A percentile compares a stretch with the other conserved stretches of the same genome.
Conservation (phyloP, 2,329 filamentous ascomycete genomes). For the Lecanicillium sp. region DNA sequence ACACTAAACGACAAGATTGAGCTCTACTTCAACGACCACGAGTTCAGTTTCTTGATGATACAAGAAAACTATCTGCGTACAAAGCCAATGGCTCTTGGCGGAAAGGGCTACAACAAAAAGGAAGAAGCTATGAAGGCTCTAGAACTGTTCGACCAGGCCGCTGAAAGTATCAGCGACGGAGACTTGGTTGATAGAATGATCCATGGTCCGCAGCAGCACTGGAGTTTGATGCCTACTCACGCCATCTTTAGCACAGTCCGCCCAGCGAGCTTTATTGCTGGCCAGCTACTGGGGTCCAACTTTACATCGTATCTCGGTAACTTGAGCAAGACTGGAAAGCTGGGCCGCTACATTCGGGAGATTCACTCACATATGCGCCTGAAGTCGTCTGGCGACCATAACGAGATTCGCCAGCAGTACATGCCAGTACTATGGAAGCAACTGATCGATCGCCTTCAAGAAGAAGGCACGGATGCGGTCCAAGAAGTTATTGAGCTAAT, state of each 20-base stretch:
- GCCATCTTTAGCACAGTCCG: constrained; percentile 92
- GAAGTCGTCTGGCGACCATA: constrained; percentile 78
- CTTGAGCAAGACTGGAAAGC: constrained; percentile 76
- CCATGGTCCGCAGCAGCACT: constrained; percentile 94
- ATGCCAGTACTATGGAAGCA: constrained; percentile 80
- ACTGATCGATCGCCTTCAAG: constrained; percentile 65
- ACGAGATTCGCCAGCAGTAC: constrained; percentile 93
- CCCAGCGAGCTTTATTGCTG: constrained; percentile 80
- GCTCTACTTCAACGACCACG: constrained; percentile 98
- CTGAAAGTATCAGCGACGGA: constrained; percentile 94
- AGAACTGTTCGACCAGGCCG: constrained; percentile 78
- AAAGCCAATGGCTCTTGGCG: constrained; percentile 59
- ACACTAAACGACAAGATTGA: constrained; percentile 97
- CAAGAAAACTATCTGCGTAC: constrained; percentile 95
- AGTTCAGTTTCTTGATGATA: constrained; percentile 95
- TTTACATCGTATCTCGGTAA: constrained; percentile 95
- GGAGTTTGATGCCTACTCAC: constrained; percentile 96
- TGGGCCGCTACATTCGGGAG: constrained; percentile 79
- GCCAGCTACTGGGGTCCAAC: constrained; percentile 63
- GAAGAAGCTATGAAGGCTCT: constrained; percentile 75
- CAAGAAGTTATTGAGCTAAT: constrained; percentile 84
- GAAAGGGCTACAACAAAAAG: constrained; percentile 47
- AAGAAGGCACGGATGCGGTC: constrained; percentile 75
- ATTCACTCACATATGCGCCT: constrained; percentile 97
- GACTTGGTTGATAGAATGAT: constrained; percentile 97